Percentiles rank a stretch among this genome's conserved stretches.
Evolutionary conservation across 306 rosid genomes (phyloP).

Genomic region (Prunus davidiana): DNA sequence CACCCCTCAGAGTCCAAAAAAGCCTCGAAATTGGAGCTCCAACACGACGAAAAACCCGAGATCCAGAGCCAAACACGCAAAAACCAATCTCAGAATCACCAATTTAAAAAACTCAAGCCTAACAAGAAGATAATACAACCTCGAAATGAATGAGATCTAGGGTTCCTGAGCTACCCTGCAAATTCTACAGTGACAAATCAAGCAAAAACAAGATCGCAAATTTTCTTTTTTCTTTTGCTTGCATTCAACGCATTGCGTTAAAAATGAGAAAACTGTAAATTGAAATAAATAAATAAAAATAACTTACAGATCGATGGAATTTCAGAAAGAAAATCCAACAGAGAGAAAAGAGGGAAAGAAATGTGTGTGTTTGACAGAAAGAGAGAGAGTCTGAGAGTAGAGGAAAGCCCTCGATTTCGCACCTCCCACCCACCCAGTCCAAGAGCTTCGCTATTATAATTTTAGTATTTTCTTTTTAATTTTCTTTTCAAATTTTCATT

Average conservation of each 20-base stretch:
- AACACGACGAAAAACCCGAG: constrained; percentile 32
- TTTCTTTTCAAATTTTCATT: background rate
- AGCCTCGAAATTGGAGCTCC: constrained; percentile 35
- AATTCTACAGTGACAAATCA: constrained; percentile 22
- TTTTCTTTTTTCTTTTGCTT: constrained; percentile 4
- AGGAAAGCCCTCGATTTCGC: constrained; percentile 52
- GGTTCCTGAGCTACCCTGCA: constrained; percentile 22
- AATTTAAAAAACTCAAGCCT: constrained; percentile 21
- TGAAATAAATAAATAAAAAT: background rate
- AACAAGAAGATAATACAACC: constrained; percentile 18
- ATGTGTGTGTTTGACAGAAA: constrained; percentile 2
- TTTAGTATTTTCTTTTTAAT: background rate
- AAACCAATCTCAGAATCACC: constrained; percentile 14
- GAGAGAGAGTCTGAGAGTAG: constrained; percentile 15
- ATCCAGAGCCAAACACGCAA: constrained; percentile 32
- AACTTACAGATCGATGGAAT: constrained; percentile 42
- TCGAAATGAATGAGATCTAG: constrained; percentile 45
- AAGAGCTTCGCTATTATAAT: constrained; percentile 26
- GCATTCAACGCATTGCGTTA: constrained; percentile 31
- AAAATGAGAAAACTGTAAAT: background rate
- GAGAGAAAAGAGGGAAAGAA: constrained; percentile 7
- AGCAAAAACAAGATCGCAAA: constrained; percentile 14
- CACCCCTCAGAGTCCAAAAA: constrained; percentile 17
- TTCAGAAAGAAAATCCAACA: constrained; percentile 23
- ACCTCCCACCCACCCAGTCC: constrained; percentile 47